Base-by-base conservation (phyloP, 106 monocot genomes). In the Dendrobium chrysotoxum region DNA sequence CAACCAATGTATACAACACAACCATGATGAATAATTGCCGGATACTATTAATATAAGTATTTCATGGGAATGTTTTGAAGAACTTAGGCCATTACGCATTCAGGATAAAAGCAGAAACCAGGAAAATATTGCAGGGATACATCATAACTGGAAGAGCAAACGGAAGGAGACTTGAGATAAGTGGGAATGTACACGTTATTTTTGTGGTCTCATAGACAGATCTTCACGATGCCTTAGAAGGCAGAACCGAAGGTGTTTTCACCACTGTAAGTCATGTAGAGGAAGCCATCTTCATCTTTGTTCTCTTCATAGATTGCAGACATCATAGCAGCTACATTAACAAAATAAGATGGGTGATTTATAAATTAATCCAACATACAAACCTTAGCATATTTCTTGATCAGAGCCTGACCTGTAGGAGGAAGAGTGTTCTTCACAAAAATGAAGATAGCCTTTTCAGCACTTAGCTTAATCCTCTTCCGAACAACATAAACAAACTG, bases 401-500 rank as follows among this genome's bases (percentile, higher is more conserved):
- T 20, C 3, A 44, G 44, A 41, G 46, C 39, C 85, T 73, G 2
- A 96, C 96, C 96, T 75, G 93, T 93, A 7, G 92, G 91, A 20
- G 93, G 93, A 45, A 96, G 79, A 7, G 90, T 94, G 85, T 94
- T 90, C 86, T 92, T 96, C 3, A 96, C 89, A 77, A 96, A 96
- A 44, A 96, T 90, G 79, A 96, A 96, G 67, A 96, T 94, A 23
- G 96, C 96, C 83, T 93, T 94, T 84, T 96, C 96, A 41, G 96
- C 90, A 76, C 87, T 89, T 12, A 96, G 89, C 79, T 94, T 96
- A 40, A 96, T 92, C 64, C 93, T 85, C 85, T 96, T 96, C 21
- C 96, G 93, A 28, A 96, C 93, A 65, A 96, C 93, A 86, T 96
- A 96, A 16, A 96, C 93, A 89, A 96, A 96, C 79, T 96, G 96